A percentile compares a stretch with the other conserved stretches of the same genome.
Conservation (phyloP, 805 yeast genomes). For the Kluyveromyces aestuarii region DNA sequence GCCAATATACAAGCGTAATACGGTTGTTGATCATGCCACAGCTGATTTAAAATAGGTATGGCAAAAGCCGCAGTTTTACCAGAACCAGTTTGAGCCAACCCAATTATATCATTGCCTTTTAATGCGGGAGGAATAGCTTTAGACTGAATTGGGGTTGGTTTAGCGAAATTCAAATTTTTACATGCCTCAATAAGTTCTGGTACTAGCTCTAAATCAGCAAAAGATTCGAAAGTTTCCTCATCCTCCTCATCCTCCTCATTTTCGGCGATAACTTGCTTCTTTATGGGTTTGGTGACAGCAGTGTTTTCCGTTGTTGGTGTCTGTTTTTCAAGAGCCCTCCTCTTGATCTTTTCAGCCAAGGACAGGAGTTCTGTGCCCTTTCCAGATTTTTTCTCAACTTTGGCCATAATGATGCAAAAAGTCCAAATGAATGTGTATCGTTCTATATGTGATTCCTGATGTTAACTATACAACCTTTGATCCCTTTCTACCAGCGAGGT, state of each 20-base stretch:
- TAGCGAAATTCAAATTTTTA: slow-evolving; percentile 58
- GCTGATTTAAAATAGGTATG: slow-evolving; percentile 81
- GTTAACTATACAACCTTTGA: background rate
- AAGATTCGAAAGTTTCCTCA: slow-evolving; percentile 30
- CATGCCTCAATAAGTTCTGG: slow-evolving; percentile 79
- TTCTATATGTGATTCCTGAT: background rate
- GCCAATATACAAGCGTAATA: slow-evolving; percentile 83
- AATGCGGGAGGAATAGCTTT: slow-evolving; percentile 88
- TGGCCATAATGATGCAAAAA: background rate
- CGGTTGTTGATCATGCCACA: slow-evolving; percentile 84
- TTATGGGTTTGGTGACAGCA: slow-evolving; percentile 6
- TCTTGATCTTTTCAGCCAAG: slow-evolving; percentile 48
- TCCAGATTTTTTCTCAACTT: slow-evolving; percentile 4
- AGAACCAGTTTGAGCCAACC: slow-evolving; percentile 95
- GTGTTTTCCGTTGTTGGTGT: slow-evolving; percentile 10
- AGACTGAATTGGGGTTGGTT: slow-evolving; percentile 91
- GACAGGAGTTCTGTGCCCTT: slow-evolving; percentile 29
- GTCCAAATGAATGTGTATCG: too few relatives aligned
- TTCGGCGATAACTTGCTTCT: slow-evolving; percentile 2
- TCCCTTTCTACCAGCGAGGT: background rate
- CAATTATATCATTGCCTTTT: slow-evolving; percentile 86
- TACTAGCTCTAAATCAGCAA: slow-evolving; percentile 53
- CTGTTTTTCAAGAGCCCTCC: slow-evolving; percentile 31
- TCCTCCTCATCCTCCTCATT: slow-evolving; percentile 7
- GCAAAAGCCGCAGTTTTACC: slow-evolving; percentile 99